Evolutionary conservation across 169 alveolate species (phyloP).

Genomic region (Eimeria necatrix): DNA sequence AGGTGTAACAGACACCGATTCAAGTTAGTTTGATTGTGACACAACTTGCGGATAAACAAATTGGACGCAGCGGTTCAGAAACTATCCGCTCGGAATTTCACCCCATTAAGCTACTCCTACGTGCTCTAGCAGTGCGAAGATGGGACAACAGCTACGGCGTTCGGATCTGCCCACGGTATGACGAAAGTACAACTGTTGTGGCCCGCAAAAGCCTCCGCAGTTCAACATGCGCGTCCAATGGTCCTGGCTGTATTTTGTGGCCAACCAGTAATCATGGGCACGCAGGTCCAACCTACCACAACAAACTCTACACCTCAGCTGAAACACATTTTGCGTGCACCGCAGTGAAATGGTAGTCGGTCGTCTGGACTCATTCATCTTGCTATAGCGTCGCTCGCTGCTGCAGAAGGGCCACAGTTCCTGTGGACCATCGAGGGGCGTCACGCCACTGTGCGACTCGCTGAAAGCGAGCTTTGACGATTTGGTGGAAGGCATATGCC

Average conservation of each 20-base stretch:
- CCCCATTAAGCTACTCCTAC: background rate
- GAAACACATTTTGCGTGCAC: conserved; percentile 57
- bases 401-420: conserved; percentile 13
- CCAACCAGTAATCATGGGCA: conserved; percentile 68
- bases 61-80: too few species aligned
- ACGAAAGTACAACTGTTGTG: conserved; percentile 60
- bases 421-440: conserved; percentile 38
- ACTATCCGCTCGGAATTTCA: too few species aligned
- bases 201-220: conserved; percentile 59
- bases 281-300: conserved; percentile 16
- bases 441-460: conserved; percentile 46
- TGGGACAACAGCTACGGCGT: background rate
- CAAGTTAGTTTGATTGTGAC: too few species aligned
- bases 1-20: too few species aligned
- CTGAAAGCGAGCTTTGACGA: conserved; percentile 18
- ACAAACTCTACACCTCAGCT: background rate
- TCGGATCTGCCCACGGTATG: conserved; percentile 23
- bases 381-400: conserved; percentile 54
- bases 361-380: conserved; percentile 52
- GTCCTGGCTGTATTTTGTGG: conserved; percentile 24
- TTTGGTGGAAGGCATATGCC: conserved; percentile 59
- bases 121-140: background rate
- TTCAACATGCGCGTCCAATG: background rate
- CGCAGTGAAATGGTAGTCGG: conserved; percentile 53
- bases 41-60: too few species aligned